These are phyloP conservation scores for Gossypium aridum DNA, from an alignment of 441 rosid genomes.

Conservation along the genomic window DNA sequence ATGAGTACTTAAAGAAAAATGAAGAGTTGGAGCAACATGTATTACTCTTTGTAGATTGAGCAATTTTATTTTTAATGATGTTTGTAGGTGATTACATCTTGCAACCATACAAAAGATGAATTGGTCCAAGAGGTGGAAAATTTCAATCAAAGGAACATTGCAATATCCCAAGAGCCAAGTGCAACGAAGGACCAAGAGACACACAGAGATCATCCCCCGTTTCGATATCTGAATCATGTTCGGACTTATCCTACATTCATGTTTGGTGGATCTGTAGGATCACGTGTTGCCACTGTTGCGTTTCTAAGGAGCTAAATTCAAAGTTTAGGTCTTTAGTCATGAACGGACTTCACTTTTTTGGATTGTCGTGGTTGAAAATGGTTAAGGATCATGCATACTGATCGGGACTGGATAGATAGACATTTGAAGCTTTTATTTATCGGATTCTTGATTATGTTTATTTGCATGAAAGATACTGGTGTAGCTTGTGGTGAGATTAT, in stretches of 20 bases:
- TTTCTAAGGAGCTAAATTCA: constrained; percentile 50
- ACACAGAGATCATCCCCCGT: constrained; percentile 29
- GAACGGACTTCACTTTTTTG: background rate
- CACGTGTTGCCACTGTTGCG: constrained; percentile 92
- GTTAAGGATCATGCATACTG: background rate
- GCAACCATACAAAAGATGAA: constrained; percentile 82
- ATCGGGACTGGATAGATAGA: background rate
- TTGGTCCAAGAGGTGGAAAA: constrained; percentile 70
- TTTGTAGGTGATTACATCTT: constrained; percentile 74
- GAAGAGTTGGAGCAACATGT: background rate
- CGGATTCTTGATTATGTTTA: background rate
- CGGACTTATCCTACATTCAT: constrained; percentile 77
- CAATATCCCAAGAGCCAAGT: constrained; percentile 26
- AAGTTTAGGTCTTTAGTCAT: background rate
- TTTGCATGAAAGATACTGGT: background rate
- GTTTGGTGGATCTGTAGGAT: constrained; percentile 81
- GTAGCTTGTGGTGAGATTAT: background rate
- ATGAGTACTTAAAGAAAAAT: background rate
- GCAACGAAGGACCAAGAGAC: constrained; percentile 31
- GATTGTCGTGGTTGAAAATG: constrained; percentile 8
- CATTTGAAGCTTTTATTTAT: background rate
- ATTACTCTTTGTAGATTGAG: background rate
- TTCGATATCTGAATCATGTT: constrained; percentile 70
- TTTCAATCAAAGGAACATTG: constrained; percentile 47
- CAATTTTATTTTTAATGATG: background rate